phyloP scores from a whole-genome alignment of 306 rosid species.

The cucumber (Cucumis sativus) region DNA sequence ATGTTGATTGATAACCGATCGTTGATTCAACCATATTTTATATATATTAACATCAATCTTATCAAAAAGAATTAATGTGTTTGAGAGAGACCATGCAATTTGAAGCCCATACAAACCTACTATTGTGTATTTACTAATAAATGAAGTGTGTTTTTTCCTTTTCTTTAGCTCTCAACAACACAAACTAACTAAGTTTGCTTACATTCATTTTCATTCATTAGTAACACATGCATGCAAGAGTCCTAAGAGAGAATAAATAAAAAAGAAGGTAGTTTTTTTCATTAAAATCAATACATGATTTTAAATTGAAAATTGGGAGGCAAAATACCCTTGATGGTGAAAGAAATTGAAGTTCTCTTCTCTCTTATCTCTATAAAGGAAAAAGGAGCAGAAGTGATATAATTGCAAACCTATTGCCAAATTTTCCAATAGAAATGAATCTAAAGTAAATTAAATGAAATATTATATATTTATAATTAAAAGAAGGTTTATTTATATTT shows the following conservation, averaged over 20 bases:
- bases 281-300: background rate
- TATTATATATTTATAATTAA: background rate
- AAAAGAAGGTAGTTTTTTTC: background rate
- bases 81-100: background rate
- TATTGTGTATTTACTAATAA: background rate
- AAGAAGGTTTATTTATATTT: too few species aligned
- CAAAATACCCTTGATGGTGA: background rate
- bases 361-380: background rate
- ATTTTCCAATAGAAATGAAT: background rate
- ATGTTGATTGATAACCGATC: background rate
- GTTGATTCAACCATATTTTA: background rate
- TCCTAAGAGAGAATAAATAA: background rate
- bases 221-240: conserved; percentile 1
- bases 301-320: background rate
- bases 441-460: background rate
- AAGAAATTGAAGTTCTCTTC: background rate
- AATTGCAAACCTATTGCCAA: conserved; percentile 2
- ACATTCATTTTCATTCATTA: conserved; percentile 9
- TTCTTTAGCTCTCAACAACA: background rate
- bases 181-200: conserved; percentile 5
- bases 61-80: background rate
- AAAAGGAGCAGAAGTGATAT: background rate
- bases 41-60: background rate
- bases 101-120: background rate
- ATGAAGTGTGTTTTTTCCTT: background rate